A percentile compares a stretch with the other conserved stretches of the same genome.
phyloP scores from a whole-genome alignment of 2,329 filamentous ascomycete genomes.

The Aspergillus awamori region DNA sequence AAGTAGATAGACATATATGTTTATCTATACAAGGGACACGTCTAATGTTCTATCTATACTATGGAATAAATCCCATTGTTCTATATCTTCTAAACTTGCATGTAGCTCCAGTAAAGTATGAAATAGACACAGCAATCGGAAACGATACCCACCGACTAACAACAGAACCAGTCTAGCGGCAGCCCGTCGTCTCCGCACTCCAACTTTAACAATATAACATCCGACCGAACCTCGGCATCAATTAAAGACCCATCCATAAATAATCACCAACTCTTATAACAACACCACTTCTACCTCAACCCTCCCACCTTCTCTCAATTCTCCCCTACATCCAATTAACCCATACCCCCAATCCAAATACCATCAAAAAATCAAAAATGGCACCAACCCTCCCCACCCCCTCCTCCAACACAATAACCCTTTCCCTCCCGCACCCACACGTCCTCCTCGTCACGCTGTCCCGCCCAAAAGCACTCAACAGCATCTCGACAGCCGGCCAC shows the following conservation, averaged over 20 bases:
- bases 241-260: neutral
- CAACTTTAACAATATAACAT: neutral
- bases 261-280: neutral
- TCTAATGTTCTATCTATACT: neutral
- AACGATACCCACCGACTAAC: neutral
- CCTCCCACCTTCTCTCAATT: neutral
- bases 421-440: conserved; percentile 49
- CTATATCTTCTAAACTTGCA: neutral
- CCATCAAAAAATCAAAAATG: conserved; percentile 22
- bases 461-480: conserved; percentile 48
- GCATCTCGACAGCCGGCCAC: conserved; percentile 47
- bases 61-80: neutral
- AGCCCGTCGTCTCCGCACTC: conserved; percentile 14
- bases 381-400: conserved; percentile 31
- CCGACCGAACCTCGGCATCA: conserved; percentile 15
- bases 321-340: neutral
- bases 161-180: neutral
- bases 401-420: conserved; percentile 35
- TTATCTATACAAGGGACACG: neutral
- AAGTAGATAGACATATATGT: neutral
- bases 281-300: neutral
- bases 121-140: neutral
- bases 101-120: neutral
- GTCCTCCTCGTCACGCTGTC: conserved; percentile 54
- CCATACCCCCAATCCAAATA: neutral